Conservation (phyloP, 2,329 filamentous ascomycete genomes). For the Ampelomyces quisqualis region DNA sequence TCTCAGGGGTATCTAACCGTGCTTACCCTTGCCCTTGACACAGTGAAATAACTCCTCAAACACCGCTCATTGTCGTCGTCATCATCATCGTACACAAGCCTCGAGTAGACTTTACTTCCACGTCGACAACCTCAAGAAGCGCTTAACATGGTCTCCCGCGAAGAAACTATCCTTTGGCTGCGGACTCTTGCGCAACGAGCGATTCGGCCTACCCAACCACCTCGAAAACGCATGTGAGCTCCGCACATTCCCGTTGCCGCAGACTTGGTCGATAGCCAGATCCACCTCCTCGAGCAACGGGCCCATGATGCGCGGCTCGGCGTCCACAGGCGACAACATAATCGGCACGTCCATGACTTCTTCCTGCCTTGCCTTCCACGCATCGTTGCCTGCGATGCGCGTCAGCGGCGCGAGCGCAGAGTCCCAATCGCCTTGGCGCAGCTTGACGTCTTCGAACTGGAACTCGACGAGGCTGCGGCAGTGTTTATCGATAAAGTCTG, state of each 20-base stretch:
- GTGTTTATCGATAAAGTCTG: conserved; percentile 67
- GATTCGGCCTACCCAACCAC: conserved; percentile 34
- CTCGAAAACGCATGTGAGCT: conserved; percentile 30
- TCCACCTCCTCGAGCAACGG: conserved; percentile 38
- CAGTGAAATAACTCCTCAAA: too few relatives aligned
- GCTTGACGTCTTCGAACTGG: conserved; percentile 73
- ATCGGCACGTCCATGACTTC: conserved; percentile 47
- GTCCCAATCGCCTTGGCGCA: conserved; percentile 75
- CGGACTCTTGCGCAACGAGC: conserved; percentile 16
- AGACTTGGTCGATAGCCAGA: conserved; percentile 26
- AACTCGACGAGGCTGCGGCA: conserved; percentile 70
- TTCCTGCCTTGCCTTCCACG: conserved; percentile 45
- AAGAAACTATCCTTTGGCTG: conserved; percentile 40
- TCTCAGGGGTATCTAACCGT: too few relatives aligned
- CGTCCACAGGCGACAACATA: conserved; percentile 39
- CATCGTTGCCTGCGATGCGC: conserved; percentile 44
- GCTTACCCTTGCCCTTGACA: too few relatives aligned
- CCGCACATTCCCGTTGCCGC: conserved; percentile 10
- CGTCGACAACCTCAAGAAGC: conserved; percentile 38
- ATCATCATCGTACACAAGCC: conserved; percentile 2
- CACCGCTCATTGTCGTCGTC: too few relatives aligned
- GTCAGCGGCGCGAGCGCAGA: conserved; percentile 75
- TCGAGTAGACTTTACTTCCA: conserved; percentile 26
- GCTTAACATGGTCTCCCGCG: conserved; percentile 41
- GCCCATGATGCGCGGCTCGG: conserved; percentile 39